These are phyloP conservation scores for Entrophospora sp. DNA, from an alignment of 192 early-diverging fungal genomes.

Conservation along the genomic window DNA sequence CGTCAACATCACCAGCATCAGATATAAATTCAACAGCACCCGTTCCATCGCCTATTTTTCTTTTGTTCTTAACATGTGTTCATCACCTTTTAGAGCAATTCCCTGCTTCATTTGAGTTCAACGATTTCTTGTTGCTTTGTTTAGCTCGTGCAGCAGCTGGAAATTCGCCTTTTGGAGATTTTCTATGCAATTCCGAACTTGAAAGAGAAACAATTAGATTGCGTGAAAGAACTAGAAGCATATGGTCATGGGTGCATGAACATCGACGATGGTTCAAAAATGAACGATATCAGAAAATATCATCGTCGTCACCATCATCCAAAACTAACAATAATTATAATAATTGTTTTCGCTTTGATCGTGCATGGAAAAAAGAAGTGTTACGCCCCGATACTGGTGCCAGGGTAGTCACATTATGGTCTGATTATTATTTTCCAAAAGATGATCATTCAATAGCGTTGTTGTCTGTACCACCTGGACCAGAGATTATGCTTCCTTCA, in stretches of 20 bases:
- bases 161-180: conserved; percentile 35
- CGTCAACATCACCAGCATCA: not conserved
- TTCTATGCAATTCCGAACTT: conserved; percentile 31
- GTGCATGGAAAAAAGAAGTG: conserved; percentile 24
- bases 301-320: not conserved
- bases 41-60: conserved; percentile 30
- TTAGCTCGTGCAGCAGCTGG: conserved; percentile 29
- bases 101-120: conserved; percentile 31
- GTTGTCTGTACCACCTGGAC: not conserved
- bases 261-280: conserved; percentile 31
- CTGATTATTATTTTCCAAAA: conserved; percentile 32
- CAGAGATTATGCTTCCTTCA: not conserved
- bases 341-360: not conserved
- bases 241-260: conserved; percentile 31
- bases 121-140: conserved; percentile 30
- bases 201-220: conserved; percentile 23
- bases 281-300: conserved; percentile 17
- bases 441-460: conserved; percentile 14
- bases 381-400: conserved; percentile 27
- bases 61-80: conserved; percentile 35
- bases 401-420: conserved; percentile 28
- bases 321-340: too few species aligned
- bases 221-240: conserved; percentile 24
- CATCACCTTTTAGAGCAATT: conserved; percentile 33
- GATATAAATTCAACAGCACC: not conserved